Conservation (phyloP, 1,139 yeast genomes). For the Kodamaea sp. region DNA sequence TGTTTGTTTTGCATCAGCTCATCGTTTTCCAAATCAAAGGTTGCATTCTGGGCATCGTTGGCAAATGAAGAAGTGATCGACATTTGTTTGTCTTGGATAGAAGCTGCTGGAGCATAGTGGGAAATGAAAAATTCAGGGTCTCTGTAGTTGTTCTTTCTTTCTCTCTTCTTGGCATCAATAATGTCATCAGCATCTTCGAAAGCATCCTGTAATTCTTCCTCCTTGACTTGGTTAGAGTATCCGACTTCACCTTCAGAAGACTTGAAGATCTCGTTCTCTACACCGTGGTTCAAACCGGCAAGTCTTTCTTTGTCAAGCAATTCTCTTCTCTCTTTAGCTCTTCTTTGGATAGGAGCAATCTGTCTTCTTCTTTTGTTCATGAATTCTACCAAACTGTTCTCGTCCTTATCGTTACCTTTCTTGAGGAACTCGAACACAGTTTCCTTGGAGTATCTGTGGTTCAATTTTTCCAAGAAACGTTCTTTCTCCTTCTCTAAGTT, state of each 20-base stretch:
- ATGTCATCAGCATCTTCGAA: constrained; percentile 59
- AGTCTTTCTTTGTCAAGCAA: constrained; percentile 71
- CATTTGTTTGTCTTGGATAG: constrained; percentile 83
- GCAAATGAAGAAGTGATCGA: constrained; percentile 66
- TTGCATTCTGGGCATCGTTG: constrained; percentile 78
- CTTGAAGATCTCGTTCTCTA: constrained; percentile 71
- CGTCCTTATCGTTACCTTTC: constrained; percentile 47
- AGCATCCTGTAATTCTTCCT: constrained; percentile 35
- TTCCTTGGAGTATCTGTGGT: constrained; percentile 70
- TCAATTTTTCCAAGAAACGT: constrained; percentile 67
- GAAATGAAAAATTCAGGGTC: constrained; percentile 87
- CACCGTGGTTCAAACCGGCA: constrained; percentile 71
- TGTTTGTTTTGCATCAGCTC: constrained; percentile 70
- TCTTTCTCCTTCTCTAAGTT: constrained; percentile 75
- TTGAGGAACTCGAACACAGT: constrained; percentile 90
- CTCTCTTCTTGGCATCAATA: constrained; percentile 31
- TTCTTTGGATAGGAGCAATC: constrained; percentile 81
- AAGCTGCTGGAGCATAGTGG: constrained; percentile 83
- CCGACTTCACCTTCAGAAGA: constrained; percentile 57
- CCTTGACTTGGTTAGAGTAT: constrained; percentile 36
- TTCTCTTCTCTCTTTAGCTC: constrained; percentile 70
- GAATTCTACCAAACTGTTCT: constrained; percentile 72
- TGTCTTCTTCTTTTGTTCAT: constrained; percentile 88
- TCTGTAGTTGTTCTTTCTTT: constrained; percentile 52
- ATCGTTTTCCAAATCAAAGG: constrained; percentile 83